Base-by-base conservation (phyloP, 164 flowering plant genomes). In the Liriodendron chinense region DNA sequence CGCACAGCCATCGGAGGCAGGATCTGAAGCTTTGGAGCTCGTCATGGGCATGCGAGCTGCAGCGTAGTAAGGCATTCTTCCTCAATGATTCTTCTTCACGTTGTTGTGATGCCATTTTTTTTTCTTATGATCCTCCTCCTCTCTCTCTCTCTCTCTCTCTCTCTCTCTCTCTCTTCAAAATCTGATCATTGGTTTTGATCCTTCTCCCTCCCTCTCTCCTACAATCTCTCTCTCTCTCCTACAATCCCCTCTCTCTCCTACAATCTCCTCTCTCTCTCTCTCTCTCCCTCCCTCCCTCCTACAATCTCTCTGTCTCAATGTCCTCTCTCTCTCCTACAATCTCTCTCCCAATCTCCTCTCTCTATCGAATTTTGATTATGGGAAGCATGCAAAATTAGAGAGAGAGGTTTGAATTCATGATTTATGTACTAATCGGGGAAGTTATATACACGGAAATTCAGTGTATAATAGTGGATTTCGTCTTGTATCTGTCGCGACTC, bases 1-100 rank as follows among this genome's bases (percentile, higher is more conserved):
- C 94, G 82, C 97, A 93, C 89, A 95, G 86, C 91, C 93, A 95
- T 69, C 82, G 71, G 1, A 95, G 88, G 73, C 88, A 93, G 1
- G 91, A 80, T 26, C 98, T 72, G 82, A 93, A 95, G 81, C 87
- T 82, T 23, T 75, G 80, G 0, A 93, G 78, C 78, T 93, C 99
- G 72, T 96, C 99, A 28, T 78, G 81, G 1, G 67, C 67, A 14
- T 13, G 67, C 9, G 67, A 65, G 24, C 14, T 4, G 67, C 67
- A 21, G 2, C 67, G 67, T 24, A 24, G 5, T 13, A 23, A 65
- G 13, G 67, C 28, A 3, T 4, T 65, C 26, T 24, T 23, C 26
- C 26, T 65, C 26, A 9, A 12, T 5, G 12, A 10, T 21, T 22
- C 67, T 22, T 61, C 21, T 22, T 22, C 67, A 22, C 6, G 67